Conservation (phyloP, 768 basidiomycete species). For the Agrocybe pediades region DNA sequence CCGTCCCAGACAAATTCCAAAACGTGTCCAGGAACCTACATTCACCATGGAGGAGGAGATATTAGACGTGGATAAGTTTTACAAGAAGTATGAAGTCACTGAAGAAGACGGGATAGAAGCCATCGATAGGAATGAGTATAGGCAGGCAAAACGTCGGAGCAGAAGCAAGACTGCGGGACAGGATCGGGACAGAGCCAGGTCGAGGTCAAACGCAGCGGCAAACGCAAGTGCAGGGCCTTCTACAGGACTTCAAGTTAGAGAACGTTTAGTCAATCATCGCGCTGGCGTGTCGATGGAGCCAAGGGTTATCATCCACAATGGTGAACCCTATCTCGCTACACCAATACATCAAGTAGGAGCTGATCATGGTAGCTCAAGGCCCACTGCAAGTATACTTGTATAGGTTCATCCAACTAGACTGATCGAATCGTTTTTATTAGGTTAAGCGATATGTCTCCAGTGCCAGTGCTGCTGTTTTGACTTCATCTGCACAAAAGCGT, state of each 20-base stretch:
- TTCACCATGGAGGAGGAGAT: neutral
- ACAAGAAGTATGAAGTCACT: neutral
- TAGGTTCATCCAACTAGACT: no score
- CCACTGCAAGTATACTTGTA: no score
- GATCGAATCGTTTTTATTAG: no score
- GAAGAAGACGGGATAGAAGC: neutral
- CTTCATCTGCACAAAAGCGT: no score
- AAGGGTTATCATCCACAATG: neutral
- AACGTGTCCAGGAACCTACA: neutral
- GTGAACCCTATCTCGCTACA: neutral
- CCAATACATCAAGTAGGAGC: no score
- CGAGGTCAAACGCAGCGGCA: neutral
- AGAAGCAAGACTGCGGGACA: neutral
- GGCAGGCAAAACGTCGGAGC: neutral
- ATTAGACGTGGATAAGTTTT: neutral
- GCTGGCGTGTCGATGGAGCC: neutral
- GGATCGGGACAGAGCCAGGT: neutral
- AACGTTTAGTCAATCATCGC: neutral
- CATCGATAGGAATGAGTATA: neutral
- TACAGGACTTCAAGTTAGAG: neutral
- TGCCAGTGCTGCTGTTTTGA: no score
- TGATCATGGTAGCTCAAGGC: no score
- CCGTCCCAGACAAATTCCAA: neutral
- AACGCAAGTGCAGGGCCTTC: neutral
- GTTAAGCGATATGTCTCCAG: no score